Evolutionary conservation across 2,329 filamentous ascomycete species (phyloP), one percentile per base, ranked within the genome.

Genomic region (Sarocladiaceae sp.): DNA sequence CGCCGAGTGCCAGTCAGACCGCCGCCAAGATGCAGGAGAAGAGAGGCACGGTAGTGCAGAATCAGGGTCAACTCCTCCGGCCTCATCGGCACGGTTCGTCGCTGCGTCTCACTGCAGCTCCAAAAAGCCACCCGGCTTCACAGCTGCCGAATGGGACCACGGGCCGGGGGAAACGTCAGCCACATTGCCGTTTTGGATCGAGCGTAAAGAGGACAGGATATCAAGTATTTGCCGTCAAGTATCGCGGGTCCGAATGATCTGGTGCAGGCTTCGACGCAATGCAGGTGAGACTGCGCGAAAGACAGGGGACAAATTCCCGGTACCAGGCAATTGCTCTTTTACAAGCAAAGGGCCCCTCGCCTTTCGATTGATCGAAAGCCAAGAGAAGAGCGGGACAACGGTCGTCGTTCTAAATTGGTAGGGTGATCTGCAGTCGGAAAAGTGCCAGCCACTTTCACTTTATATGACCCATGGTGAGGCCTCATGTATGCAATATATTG

Each of bases 401-500:
- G 40, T 22, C 23, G 10, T 10, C 20, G n/a, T 31, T 31, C 25
- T 31, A 28, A 29, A 48, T 48, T 33, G 12, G 44, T 48, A 13
- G 28, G 25, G 28, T 31, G 44, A 48, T 48, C 44, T 48, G 44
- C 26, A 48, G 44, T 48, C 44, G 33, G n/a, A 46, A 25, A 28
- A 22, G 11, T 7, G 40, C 23, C 40, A 26, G 10, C 40, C 40
- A 44, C 40, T 33, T 33, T 18, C 44, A 48, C 44, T 48, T 33
- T 31, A 48, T 31, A 48, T 26, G 44, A 48, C 26, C 44, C 26
- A 17, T 12, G n/a, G 26, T 25, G 44, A 13, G n/a, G 44, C 26
- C 44, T 31, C 17, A 48, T 48, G 44, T 48, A 48, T 48, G 44
- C 26, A 48, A 48, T 48, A 48, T 48, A 48, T 48, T 48, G 44